phyloP scores from a whole-genome alignment of 495 filamentous ascomycete genomes.

The Rostrohypoxylon terebratum region DNA sequence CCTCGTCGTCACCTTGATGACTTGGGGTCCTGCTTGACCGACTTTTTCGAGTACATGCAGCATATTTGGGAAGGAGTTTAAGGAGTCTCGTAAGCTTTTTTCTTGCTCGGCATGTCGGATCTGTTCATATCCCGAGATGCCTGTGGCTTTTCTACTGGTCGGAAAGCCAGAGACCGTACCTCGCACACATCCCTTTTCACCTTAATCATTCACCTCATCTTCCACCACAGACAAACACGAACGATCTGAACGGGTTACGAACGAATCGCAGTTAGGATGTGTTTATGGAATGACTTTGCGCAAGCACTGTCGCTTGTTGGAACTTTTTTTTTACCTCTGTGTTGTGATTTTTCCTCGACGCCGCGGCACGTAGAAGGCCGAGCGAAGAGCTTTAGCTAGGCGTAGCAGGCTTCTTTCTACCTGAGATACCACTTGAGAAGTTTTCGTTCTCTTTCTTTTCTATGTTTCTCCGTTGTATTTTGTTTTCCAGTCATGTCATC shows the following conservation, averaged over 20 bases:
- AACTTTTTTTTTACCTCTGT: conserved; percentile 22
- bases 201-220: conserved; percentile 28
- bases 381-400: conserved; percentile 32
- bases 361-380: conserved; percentile 14
- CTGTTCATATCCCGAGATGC: conserved; percentile 22
- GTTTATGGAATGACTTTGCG: conserved; percentile 38
- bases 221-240: conserved; percentile 35
- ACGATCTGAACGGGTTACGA: conserved; percentile 44
- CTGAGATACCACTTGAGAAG: conserved; percentile 43
- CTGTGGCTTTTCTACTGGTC: conserved; percentile 13
- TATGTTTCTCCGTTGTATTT: conserved; percentile 6
- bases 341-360: conserved; percentile 19
- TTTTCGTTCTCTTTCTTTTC: conserved; percentile 16
- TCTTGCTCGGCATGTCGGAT: conserved; percentile 26
- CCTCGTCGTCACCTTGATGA: conserved; percentile 14
- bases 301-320: conserved; percentile 23
- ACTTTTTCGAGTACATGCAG: conserved; percentile 16
- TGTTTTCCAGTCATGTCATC: background rate
- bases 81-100: conserved; percentile 25
- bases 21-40: conserved; percentile 12
- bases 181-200: conserved; percentile 26
- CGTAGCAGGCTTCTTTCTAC: conserved; percentile 35
- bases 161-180: conserved; percentile 25
- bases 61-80: conserved; percentile 42
- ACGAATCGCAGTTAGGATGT: conserved; percentile 40